Conservation (phyloP, 2,329 filamentous ascomycete genomes). For the Scopulariopsis brevicaulis region DNA sequence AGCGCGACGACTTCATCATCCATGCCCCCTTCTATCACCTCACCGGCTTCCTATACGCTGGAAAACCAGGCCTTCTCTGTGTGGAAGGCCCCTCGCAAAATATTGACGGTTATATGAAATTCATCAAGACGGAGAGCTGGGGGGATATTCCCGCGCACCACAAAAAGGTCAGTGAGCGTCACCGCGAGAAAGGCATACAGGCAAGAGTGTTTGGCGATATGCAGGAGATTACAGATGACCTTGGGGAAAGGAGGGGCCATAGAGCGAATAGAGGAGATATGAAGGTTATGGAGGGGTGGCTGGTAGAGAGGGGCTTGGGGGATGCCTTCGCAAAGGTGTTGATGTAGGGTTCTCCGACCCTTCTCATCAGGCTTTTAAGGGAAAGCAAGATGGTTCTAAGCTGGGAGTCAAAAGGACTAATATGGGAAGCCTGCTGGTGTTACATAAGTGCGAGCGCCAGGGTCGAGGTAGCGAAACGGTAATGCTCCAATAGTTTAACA, state of each 20-base stretch:
- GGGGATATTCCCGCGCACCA: conserved; percentile 49
- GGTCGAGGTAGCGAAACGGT: too few relatives aligned
- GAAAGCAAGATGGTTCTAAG: too few relatives aligned
- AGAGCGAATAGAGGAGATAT: conserved; percentile 40
- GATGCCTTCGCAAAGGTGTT: conserved; percentile 30
- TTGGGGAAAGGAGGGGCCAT: conserved; percentile 34
- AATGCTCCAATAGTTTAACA: too few relatives aligned
- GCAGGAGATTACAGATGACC: conserved; percentile 39
- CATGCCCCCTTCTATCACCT: conserved; percentile 38
- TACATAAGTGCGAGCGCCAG: too few relatives aligned
- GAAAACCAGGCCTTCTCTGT: conserved; percentile 45
- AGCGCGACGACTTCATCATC: conserved; percentile 44
- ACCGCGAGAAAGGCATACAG: conserved; percentile 24
- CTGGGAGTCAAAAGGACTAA: too few relatives aligned
- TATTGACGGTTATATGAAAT: conserved; percentile 49
- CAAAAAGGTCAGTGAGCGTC: conserved; percentile 49
- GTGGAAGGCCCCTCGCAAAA: conserved; percentile 32
- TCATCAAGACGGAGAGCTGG: conserved; percentile 53
- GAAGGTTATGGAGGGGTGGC: conserved; percentile 38
- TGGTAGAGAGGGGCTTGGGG: conserved; percentile 29
- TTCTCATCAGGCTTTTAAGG: too few relatives aligned
- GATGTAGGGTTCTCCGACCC: conserved; percentile 10
- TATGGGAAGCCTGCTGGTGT: too few relatives aligned
- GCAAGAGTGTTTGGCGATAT: conserved; percentile 39
- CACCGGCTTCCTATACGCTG: conserved; percentile 48